These are phyloP conservation scores for Fusarium haematococcum DNA, from an alignment of 2,329 filamentous ascomycete species.

Conservation along the genomic window DNA sequence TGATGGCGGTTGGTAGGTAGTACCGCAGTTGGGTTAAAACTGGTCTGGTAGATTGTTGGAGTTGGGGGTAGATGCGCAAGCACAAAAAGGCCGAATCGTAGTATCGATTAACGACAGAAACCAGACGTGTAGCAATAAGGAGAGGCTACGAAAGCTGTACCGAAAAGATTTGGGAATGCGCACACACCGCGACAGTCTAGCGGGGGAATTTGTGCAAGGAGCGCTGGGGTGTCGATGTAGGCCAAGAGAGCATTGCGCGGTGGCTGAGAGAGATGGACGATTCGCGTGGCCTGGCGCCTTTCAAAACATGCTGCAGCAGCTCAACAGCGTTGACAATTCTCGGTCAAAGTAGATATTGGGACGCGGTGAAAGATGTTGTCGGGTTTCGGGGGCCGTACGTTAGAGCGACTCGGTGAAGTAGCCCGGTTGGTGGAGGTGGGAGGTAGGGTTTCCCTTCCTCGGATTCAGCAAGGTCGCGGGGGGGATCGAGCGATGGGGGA, in stretches of 20 bases:
- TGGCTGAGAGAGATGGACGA: constrained; percentile 3
- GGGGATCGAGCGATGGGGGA: neutral
- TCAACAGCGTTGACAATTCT: neutral
- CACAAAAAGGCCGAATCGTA: neutral
- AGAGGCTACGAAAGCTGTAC: constrained; percentile 1
- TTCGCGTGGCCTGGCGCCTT: constrained; percentile 13
- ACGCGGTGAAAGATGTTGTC: constrained; percentile 13
- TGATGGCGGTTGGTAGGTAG: constrained; percentile 35
- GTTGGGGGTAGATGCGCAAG: neutral
- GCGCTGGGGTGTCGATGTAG: constrained; percentile 16
- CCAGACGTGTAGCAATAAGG: neutral
- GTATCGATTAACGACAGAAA: neutral
- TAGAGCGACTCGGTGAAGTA: constrained; percentile 36
- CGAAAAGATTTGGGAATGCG: constrained; percentile 10
- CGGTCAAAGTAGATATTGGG: neutral
- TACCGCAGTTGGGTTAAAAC: constrained; percentile 2
- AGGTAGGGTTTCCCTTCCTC: constrained; percentile 7
- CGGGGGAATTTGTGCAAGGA: constrained; percentile 16
- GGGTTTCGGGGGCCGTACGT: constrained; percentile 26
- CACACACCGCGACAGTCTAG: constrained; percentile 21
- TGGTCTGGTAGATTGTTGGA: neutral
- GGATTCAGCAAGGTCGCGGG: constrained; percentile 15
- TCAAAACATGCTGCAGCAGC: constrained; percentile 22
- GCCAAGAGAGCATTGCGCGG: constrained; percentile 34
- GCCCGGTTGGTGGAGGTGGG: constrained; percentile 11